A percentile compares a stretch with the other conserved stretches of the same genome.
These are phyloP conservation scores for Populus nigra DNA, from an alignment of 345 rosid species.

Conservation along the genomic window DNA sequence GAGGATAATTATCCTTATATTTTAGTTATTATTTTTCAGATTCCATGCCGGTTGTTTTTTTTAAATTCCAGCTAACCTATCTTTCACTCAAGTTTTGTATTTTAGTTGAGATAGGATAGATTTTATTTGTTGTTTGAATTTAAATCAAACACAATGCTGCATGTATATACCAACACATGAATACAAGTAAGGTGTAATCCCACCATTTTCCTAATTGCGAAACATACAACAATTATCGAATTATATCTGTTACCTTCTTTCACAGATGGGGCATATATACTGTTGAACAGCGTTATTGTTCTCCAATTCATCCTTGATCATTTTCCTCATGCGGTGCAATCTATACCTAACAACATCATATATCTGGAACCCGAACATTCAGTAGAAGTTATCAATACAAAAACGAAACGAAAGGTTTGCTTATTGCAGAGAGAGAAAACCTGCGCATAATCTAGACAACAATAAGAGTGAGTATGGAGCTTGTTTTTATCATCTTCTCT, in stretches of 20 bases:
- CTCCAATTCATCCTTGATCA: constrained; percentile 77
- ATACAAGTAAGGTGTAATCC: background rate
- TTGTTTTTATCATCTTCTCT: constrained; percentile 84
- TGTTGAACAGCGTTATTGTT: constrained; percentile 86
- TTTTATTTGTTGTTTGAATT: background rate
- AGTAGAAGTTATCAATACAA: too few species aligned
- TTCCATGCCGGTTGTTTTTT: too few species aligned
- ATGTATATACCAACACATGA: background rate
- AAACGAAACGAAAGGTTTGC: background rate
- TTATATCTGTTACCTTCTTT: background rate
- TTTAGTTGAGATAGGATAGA: background rate
- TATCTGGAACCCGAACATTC: constrained; percentile 48
- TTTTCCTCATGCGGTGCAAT: constrained; percentile 71
- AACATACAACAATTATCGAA: background rate
- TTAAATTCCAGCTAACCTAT: background rate
- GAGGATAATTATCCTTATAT: background rate
- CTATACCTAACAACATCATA: constrained; percentile 75
- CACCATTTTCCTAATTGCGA: background rate
- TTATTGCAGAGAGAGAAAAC: constrained; percentile 30
- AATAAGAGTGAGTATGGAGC: constrained; percentile 81
- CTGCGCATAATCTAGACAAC: constrained; percentile 88
- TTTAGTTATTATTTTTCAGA: background rate
- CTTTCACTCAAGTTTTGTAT: background rate
- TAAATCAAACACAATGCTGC: background rate
- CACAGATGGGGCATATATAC: constrained; percentile 86